phyloP scores from a whole-genome alignment of 164 flowering plant species.

The Liriodendron chinense region DNA sequence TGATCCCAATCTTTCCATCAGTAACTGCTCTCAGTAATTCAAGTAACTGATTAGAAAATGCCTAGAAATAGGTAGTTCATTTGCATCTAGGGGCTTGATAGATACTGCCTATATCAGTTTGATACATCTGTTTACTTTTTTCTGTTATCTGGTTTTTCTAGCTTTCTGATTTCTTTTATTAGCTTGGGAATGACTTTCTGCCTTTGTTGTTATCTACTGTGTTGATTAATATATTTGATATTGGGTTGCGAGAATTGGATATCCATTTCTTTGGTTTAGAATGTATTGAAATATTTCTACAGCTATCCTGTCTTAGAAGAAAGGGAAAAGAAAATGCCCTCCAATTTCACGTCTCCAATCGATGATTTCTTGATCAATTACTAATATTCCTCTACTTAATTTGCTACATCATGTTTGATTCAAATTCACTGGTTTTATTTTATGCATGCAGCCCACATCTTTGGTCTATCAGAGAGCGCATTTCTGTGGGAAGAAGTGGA shows the following conservation, averaged over 20 bases:
- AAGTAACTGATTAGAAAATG: no score
- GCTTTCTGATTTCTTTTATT: no score
- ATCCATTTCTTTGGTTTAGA: no score
- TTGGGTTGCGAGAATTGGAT: background rate
- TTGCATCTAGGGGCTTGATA: no score
- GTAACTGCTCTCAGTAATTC: no score
- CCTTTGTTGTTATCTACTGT: background rate
- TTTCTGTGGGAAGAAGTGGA: conserved; percentile 61
- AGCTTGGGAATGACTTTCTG: background rate
- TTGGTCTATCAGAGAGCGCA: conserved; percentile 74
- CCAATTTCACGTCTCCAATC: background rate
- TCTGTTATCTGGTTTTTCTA: no score
- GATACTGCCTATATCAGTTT: no score
- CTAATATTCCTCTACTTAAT: background rate
- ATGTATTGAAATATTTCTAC: background rate
- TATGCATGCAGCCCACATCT: conserved; percentile 75
- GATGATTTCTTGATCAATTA: background rate
- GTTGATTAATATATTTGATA: background rate
- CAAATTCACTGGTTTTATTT: conserved; percentile 3
- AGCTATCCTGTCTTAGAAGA: background rate
- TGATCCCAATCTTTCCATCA: no score
- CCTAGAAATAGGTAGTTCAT: no score
- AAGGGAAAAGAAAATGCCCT: background rate
- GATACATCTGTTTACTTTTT: no score
- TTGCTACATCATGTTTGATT: background rate